Conservation (phyloP, 2,329 filamentous ascomycete species). For the Epichloe uncinata region DNA sequence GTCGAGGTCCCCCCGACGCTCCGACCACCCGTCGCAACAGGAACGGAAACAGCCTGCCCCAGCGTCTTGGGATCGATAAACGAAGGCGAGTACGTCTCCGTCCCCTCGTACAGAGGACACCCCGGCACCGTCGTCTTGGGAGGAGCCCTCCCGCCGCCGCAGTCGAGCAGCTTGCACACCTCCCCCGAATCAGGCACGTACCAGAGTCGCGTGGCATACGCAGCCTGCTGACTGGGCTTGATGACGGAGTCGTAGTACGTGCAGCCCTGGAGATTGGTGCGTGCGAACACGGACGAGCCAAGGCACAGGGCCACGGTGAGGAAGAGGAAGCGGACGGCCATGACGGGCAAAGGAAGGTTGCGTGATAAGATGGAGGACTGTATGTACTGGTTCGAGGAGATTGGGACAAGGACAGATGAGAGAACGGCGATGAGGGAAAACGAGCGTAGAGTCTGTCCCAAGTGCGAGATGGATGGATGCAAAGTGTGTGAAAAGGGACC, state of each 20-base stretch:
- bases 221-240: conserved; percentile 13
- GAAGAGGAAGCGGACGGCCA: conserved; percentile 15
- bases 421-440: too few species aligned
- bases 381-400: too few species aligned
- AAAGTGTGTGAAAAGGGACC: neutral
- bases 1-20: neutral
- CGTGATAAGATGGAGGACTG: too few species aligned
- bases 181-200: conserved; percentile 51
- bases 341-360: conserved; percentile 1
- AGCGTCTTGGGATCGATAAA: conserved; percentile 28
- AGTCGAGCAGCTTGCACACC: conserved; percentile 51
- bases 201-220: conserved; percentile 37
- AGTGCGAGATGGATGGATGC: neutral
- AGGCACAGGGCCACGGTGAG: conserved; percentile 16
- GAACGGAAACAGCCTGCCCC: conserved; percentile 5
- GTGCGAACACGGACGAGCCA: conserved; percentile 23
- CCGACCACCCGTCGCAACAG: too few species aligned
- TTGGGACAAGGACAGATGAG: too few species aligned
- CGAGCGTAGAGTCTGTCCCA: too few species aligned
- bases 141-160: conserved; percentile 51
- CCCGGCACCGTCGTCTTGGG: conserved; percentile 49
- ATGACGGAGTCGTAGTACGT: conserved; percentile 23
- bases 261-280: conserved; percentile 34
- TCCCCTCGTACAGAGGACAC: conserved; percentile 42
- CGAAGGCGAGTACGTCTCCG: conserved; percentile 37